Evolutionary conservation across 2,329 filamentous ascomycete species (phyloP).

Genomic region (Hymenoscyphus salicellus): DNA sequence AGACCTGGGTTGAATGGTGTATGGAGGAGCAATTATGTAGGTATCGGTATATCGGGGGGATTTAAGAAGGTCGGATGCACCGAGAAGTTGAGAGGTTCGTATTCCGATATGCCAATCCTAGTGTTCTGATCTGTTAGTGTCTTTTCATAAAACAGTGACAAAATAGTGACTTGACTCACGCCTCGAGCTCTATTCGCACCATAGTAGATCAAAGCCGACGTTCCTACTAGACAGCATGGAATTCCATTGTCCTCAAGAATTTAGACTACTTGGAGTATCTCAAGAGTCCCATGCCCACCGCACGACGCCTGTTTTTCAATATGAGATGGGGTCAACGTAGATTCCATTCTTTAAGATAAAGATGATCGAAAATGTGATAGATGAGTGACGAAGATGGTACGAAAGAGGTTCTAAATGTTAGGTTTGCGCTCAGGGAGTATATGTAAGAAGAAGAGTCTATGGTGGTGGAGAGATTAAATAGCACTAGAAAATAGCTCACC

Average conservation of each 20-base stretch:
- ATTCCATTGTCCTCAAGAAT: neutral
- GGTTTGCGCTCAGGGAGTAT: no score
- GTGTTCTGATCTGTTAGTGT: neutral
- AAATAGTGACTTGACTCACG: neutral
- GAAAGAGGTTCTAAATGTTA: no score
- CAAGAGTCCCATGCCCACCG: neutral
- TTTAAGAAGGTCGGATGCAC: neutral
- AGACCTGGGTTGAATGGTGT: no score
- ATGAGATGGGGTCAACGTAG: no score
- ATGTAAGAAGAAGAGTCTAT: no score
- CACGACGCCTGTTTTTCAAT: no score
- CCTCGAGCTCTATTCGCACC: neutral
- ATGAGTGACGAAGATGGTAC: no score
- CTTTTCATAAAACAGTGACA: neutral
- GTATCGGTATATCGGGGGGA: neutral
- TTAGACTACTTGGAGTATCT: neutral
- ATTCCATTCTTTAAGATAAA: no score
- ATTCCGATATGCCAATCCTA: neutral
- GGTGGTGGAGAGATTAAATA: no score
- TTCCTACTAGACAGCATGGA: constrained; percentile 5
- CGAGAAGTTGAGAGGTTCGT: neutral
- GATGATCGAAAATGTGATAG: no score
- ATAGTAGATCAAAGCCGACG: neutral
- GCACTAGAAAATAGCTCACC: no score
- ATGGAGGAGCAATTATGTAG: no score